These are phyloP conservation scores for Ogataea saltuana DNA, from an alignment of 805 yeast genomes.

Conservation along the genomic window DNA sequence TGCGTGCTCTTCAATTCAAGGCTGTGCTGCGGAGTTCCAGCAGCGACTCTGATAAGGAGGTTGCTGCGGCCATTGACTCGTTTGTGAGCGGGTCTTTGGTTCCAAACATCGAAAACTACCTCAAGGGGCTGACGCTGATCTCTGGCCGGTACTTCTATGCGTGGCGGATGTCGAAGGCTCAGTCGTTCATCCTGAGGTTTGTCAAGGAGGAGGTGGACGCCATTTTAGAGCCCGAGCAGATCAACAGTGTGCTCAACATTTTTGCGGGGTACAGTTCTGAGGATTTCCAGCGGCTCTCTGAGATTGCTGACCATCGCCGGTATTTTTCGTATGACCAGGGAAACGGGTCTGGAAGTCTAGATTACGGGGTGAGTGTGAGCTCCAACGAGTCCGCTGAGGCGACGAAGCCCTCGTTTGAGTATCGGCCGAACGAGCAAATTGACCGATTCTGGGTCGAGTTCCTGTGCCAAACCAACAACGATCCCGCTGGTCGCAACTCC, in stretches of 20 bases:
- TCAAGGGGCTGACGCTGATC: constrained; percentile 42
- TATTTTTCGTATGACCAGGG: not conserved
- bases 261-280: constrained; percentile 19
- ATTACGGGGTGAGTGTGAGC: not conserved
- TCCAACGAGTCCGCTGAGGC: not conserved
- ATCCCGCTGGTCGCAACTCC: not conserved
- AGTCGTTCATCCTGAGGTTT: constrained; percentile 41
- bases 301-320: constrained; percentile 2
- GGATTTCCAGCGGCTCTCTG: constrained; percentile 18
- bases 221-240: not conserved
- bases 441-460: constrained; percentile 32
- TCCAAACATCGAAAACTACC: constrained; percentile 44
- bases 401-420: not conserved
- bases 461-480: constrained; percentile 6
- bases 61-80: constrained; percentile 15
- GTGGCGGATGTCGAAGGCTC: constrained; percentile 65
- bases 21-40: constrained; percentile 16
- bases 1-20: constrained; percentile 35
- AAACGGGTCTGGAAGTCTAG: not conserved
- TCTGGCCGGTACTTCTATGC: constrained; percentile 65
- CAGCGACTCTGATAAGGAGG: constrained; percentile 4
- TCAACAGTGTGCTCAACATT: constrained; percentile 13
- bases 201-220: constrained; percentile 25
- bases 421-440: constrained; percentile 18
- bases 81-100: constrained; percentile 24